Conservation (phyloP, 225 moss, liverwort and hornwort species). For the Ulota crispa region DNA sequence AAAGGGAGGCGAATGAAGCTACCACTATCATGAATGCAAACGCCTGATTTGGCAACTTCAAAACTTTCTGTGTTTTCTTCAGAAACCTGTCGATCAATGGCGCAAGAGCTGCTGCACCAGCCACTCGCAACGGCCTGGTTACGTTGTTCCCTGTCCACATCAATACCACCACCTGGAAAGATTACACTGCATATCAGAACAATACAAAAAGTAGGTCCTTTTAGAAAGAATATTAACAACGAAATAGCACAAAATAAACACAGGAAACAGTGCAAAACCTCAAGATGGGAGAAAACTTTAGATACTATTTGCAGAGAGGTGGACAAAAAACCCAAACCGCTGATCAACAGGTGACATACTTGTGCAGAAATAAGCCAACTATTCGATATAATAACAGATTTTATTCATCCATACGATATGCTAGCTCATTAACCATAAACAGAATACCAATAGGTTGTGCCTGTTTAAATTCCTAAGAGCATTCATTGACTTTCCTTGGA, state of each 20-base stretch:
- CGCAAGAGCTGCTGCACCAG: constrained; percentile 93
- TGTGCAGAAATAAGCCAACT: neutral
- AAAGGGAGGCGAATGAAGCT: constrained; percentile 82
- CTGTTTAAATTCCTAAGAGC: neutral
- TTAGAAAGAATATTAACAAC: neutral
- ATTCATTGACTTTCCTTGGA: neutral
- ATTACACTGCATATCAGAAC: constrained; percentile 22
- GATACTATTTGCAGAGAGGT: neutral
- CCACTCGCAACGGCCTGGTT: constrained; percentile 90
- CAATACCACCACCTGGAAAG: constrained; percentile 73
- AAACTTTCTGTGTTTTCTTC: constrained; percentile 76
- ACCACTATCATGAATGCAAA: constrained; percentile 98
- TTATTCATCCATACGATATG: neutral
- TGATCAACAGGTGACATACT: neutral
- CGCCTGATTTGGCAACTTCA: constrained; percentile 89
- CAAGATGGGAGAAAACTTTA: neutral
- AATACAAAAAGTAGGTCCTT: neutral
- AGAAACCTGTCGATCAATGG: constrained; percentile 81
- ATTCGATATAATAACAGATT: neutral
- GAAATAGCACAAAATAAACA: constrained; percentile 12
- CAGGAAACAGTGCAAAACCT: neutral
- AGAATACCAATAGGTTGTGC: neutral
- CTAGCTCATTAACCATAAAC: neutral
- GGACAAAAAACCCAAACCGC: neutral
- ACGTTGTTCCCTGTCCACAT: constrained; percentile 99